These are phyloP conservation scores for Vigna radiata DNA, from an alignment of 306 rosid genomes.

Conservation along the genomic window DNA sequence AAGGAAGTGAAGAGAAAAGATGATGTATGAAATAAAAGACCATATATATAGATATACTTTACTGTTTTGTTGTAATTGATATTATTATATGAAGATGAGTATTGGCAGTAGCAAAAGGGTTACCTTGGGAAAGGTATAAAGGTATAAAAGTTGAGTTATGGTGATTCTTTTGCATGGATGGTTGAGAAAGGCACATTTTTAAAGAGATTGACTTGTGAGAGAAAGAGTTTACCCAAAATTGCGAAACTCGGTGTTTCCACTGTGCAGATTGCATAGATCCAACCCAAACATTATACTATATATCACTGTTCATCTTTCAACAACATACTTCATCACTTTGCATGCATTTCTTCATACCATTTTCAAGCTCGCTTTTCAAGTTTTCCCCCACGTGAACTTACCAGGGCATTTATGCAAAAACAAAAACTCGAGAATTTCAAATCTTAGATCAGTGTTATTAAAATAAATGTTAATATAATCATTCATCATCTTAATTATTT, in stretches of 20 bases:
- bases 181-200: constrained; percentile 32
- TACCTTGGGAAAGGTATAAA: constrained; percentile 44
- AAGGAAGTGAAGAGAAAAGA: no score
- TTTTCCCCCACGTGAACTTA: constrained; percentile 3
- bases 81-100: no score
- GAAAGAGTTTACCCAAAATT: not conserved
- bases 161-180: constrained; percentile 37
- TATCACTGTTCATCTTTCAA: not conserved
- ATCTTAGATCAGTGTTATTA: no score
- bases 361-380: not conserved
- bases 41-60: no score
- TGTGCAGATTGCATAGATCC: not conserved
- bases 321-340: not conserved
- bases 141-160: constrained; percentile 33
- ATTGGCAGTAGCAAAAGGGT: not conserved
- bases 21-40: no score
- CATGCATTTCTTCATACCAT: constrained; percentile 5
- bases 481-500: no score
- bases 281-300: no score
- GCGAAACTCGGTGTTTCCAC: not conserved
- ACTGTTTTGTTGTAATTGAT: no score
- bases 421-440: no score
- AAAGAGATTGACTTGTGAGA: constrained; percentile 43
- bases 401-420: not conserved
- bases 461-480: no score